Base-by-base conservation (phyloP, 2,329 filamentous ascomycete species). In the Leptographium wingfieldii region DNA sequence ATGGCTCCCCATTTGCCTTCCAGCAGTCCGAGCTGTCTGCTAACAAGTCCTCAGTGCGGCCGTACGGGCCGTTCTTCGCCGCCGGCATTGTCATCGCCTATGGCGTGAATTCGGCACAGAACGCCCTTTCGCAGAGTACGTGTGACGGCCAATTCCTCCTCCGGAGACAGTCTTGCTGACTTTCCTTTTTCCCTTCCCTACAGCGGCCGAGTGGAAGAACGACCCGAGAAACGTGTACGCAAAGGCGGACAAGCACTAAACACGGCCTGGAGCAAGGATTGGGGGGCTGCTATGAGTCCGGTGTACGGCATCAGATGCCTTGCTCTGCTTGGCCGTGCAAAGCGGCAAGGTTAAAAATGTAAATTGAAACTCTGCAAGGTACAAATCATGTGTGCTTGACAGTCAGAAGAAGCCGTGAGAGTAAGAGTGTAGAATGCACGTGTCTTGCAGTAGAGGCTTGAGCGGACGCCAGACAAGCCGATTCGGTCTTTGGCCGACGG, bases 171-270 rank as follows among this genome's bases (percentile, higher is more conserved):
- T 19, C 43, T n/a, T 52, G 31, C 56, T 58, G 31, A 58, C 57
- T 2, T 25, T 16, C 22, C 4, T 7, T 3, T 51, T 35, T 0
- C 3, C 6, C 9, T 31, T 3, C 5, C n/a, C 14, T 19, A 46
- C 68, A 97, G 92, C 85, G 79, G 89, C 88, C 69, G 90, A 97
- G 80, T 96, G 83, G 84, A 95, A 92, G 86, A 95, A 96, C 81
- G 92, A 97, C 77, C 90, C 92, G 67, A 86, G 92, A 76, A 96
- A 96, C 83, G 85, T 85, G 66, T 78, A 80, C 68, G 75, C 74
- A 67, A 80, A 77, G 73, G 67, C 63, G 10, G 59, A 61, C 56
- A 68, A 69, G 60, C 67, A 69, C 62, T 64, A 61, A 56, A 29
- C 12, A 22, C 11, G 16, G 25, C 1, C 29, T 1, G 52, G 33